These are phyloP conservation scores for Melampsora larici-populina DNA, from an alignment of 1,284 basidiomycete genomes.

Conservation along the genomic window DNA sequence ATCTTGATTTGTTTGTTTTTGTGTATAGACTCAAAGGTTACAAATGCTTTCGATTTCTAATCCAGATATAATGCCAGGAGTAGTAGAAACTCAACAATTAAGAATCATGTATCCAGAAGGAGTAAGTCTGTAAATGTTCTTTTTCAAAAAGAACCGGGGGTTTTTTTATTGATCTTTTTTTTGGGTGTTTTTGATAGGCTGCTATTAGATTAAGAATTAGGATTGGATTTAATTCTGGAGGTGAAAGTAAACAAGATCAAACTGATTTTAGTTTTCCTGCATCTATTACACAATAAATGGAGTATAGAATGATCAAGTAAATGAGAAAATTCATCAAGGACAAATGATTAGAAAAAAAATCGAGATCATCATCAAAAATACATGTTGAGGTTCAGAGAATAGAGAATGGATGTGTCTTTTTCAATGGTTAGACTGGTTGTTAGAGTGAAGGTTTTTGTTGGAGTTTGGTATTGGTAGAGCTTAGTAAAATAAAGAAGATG, in stretches of 20 bases:
- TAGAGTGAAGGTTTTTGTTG: too few species aligned
- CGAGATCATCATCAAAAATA: too few species aligned
- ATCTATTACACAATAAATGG: slow-evolving; percentile 63
- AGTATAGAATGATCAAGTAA: too few species aligned
- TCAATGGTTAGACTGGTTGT: too few species aligned
- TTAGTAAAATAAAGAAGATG: too few species aligned
- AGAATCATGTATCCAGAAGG: slow-evolving; percentile 81
- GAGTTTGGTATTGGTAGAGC: too few species aligned
- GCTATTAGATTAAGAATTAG: slow-evolving; percentile 79
- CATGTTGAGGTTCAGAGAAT: too few species aligned
- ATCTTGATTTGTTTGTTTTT: not conserved
- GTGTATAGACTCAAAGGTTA: slow-evolving; percentile 79
- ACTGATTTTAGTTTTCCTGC: slow-evolving; percentile 89
- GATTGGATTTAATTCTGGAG: slow-evolving; percentile 69
- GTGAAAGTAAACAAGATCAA: slow-evolving; percentile 78
- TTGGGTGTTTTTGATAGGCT: slow-evolving; percentile 59
- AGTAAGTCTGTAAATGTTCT: slow-evolving; percentile 60
- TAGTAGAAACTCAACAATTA: slow-evolving; percentile 90
- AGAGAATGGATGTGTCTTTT: too few species aligned
- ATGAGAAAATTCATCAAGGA: too few species aligned
- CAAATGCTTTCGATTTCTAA: slow-evolving; percentile 98
- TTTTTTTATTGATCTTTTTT: not conserved
- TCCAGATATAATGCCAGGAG: slow-evolving; percentile 70
- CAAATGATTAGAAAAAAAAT: too few species aligned
- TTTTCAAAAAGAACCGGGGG: not conserved